Evolutionary conservation across 2,329 filamentous ascomycete species (phyloP).

Genomic region (Fusarium protoensiforme): DNA sequence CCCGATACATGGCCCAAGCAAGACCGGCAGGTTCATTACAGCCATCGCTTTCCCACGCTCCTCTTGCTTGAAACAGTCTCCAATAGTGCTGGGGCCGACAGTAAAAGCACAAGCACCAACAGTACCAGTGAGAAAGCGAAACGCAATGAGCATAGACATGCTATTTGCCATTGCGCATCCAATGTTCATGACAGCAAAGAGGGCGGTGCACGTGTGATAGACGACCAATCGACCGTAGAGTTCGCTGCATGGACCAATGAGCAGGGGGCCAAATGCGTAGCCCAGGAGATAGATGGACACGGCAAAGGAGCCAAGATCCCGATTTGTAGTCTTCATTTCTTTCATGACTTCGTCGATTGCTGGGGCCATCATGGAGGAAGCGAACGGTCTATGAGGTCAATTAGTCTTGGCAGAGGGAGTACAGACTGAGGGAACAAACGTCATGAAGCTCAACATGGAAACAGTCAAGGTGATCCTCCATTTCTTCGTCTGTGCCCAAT

Average conservation of each 20-base stretch:
- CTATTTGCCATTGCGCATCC: slow-evolving; percentile 20
- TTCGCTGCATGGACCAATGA: slow-evolving; percentile 62
- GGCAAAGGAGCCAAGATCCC: slow-evolving; percentile 41
- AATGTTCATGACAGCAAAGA: slow-evolving; percentile 14
- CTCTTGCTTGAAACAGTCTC: neutral
- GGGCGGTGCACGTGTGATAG: slow-evolving; percentile 55
- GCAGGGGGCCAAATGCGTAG: slow-evolving; percentile 58
- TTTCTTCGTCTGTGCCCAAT: slow-evolving; percentile 24
- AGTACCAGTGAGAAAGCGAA: slow-evolving; percentile 68
- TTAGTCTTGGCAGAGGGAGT: neutral
- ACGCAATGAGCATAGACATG: slow-evolving; percentile 66
- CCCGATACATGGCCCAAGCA: neutral
- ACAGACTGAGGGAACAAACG: slow-evolving; percentile 2
- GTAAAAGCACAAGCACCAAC: slow-evolving; percentile 68
- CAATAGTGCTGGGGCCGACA: slow-evolving; percentile 32
- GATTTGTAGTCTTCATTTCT: slow-evolving; percentile 20
- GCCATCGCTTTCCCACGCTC: neutral
- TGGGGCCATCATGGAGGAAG: slow-evolving; percentile 27
- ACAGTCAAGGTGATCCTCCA: slow-evolving; percentile 15
- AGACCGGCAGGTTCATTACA: neutral
- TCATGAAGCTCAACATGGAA: slow-evolving; percentile 17
- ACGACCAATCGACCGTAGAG: slow-evolving; percentile 57
- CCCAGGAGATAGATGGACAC: slow-evolving; percentile 54
- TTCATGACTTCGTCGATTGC: slow-evolving; percentile 19
- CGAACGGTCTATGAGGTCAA: slow-evolving; percentile 14